Evolutionary conservation across 495 filamentous ascomycete species (phyloP).

Genomic region (Penicillium argentinense): DNA sequence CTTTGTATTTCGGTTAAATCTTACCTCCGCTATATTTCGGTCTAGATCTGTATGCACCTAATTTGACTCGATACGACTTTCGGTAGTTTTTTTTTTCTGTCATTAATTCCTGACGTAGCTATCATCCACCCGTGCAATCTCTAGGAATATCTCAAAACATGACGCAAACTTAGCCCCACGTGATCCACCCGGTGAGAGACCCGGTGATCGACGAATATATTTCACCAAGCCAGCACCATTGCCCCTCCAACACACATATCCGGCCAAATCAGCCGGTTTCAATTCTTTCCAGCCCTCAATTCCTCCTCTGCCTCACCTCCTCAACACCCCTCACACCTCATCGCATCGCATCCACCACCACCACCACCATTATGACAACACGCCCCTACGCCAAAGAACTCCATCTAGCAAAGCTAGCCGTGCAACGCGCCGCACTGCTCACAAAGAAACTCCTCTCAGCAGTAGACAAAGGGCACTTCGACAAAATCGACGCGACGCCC

Average conservation of each 20-base stretch:
- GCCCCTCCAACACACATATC: too few relatives aligned
- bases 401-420: slow-evolving; percentile 49
- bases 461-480: slow-evolving; percentile 47
- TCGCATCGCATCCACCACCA: not conserved
- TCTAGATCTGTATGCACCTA: too few relatives aligned
- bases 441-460: slow-evolving; percentile 50
- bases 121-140: too few relatives aligned
- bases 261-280: not conserved
- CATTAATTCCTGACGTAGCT: too few relatives aligned
- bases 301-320: not conserved
- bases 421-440: slow-evolving; percentile 53
- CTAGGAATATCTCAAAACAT: too few relatives aligned
- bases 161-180: slow-evolving; percentile 2
- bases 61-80: too few relatives aligned
- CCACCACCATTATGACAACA: slow-evolving; percentile 7
- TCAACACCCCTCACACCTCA: not conserved
- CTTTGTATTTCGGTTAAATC: too few relatives aligned
- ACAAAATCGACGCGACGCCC: slow-evolving; percentile 60
- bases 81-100: too few relatives aligned
- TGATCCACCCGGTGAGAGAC: slow-evolving; percentile 4
- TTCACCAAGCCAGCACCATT: too few relatives aligned
- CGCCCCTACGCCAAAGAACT: slow-evolving; percentile 47
- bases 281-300: not conserved
- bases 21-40: too few relatives aligned
- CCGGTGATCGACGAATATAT: too few relatives aligned